These are phyloP conservation scores for Alternaria ethzedia DNA, from an alignment of 2,329 filamentous ascomycete genomes.

Conservation along the genomic window DNA sequence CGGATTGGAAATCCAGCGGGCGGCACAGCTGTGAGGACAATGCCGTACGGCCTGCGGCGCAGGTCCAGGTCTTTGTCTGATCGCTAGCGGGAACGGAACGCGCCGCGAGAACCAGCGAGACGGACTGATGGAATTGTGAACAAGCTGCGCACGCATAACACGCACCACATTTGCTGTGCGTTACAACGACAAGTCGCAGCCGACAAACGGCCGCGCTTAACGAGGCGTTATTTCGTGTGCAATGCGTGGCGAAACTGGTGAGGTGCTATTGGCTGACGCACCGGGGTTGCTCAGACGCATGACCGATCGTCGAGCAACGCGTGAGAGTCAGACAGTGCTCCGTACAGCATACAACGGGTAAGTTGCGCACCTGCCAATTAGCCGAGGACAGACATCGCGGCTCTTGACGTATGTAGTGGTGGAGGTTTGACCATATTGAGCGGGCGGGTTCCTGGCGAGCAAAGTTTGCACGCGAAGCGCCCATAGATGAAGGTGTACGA, in stretches of 20 bases:
- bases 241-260: slow-evolving; percentile 16
- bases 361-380: slow-evolving; percentile 22
- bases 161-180: slow-evolving; percentile 1
- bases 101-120: slow-evolving; percentile 29
- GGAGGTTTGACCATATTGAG: slow-evolving; percentile 2
- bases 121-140: slow-evolving; percentile 19
- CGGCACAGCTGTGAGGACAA: slow-evolving; percentile 5
- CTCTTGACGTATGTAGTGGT: slow-evolving; percentile 12
- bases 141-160: background rate
- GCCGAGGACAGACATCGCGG: slow-evolving; percentile 21
- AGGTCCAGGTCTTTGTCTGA: slow-evolving; percentile 28
- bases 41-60: slow-evolving; percentile 17
- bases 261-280: slow-evolving; percentile 18
- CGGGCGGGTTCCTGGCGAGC: slow-evolving; percentile 16
- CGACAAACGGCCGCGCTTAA: slow-evolving; percentile 25
- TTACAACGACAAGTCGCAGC: slow-evolving; percentile 3
- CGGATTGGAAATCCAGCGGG: slow-evolving; percentile 6
- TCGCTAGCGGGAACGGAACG: slow-evolving; percentile 37
- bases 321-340: slow-evolving; percentile 8
- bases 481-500: slow-evolving; percentile 12
- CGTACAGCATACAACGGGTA: slow-evolving; percentile 14
- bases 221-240: slow-evolving; percentile 12
- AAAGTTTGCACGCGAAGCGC: slow-evolving; percentile 14
- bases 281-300: slow-evolving; percentile 40
- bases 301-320: slow-evolving; percentile 20